These are phyloP conservation scores for Davidsoniella australis DNA, from an alignment of 2,329 filamentous ascomycete species.

Conservation along the genomic window DNA sequence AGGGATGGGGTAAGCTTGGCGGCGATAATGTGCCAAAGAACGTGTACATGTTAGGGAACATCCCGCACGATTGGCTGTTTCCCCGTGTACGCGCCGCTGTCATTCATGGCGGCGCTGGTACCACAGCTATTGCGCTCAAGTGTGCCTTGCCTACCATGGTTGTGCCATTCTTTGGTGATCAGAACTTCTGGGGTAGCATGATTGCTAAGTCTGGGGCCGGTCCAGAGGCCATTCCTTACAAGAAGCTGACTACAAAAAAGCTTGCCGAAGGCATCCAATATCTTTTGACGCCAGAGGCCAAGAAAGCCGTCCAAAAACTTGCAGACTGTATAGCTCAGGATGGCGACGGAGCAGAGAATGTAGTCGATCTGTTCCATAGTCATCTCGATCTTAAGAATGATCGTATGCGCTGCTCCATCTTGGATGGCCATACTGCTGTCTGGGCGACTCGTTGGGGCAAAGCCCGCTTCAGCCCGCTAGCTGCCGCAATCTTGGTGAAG, in stretches of 20 bases:
- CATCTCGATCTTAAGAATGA: conserved; percentile 34
- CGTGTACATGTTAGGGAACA: conserved; percentile 57
- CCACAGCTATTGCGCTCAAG: conserved; percentile 57
- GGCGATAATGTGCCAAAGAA: conserved; percentile 40
- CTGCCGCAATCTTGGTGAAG: conserved; percentile 46
- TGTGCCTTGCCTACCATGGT: conserved; percentile 57
- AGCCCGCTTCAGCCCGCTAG: conserved; percentile 43
- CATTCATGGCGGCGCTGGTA: conserved; percentile 65
- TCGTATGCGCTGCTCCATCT: conserved; percentile 48
- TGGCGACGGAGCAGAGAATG: conserved; percentile 53
- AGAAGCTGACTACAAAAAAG: conserved; percentile 43
- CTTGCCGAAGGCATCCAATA: conserved; percentile 55
- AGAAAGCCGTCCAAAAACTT: conserved; percentile 38
- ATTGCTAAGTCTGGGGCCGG: conserved; percentile 46
- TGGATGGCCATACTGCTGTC: conserved; percentile 43
- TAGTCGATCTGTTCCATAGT: conserved; percentile 48
- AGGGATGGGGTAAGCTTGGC: conserved; percentile 60
- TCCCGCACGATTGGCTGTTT: conserved; percentile 64
- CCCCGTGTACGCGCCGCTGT: conserved; percentile 48
- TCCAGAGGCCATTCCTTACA: conserved; percentile 50
- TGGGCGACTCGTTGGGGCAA: conserved; percentile 48
- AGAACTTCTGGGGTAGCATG: conserved; percentile 63
- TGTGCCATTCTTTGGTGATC: conserved; percentile 66
- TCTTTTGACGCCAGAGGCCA: conserved; percentile 44
- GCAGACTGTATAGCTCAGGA: conserved; percentile 42